Evolutionary conservation across 129 eudicot genomes (phyloP).

Genomic region (Mikania micrantha): DNA sequence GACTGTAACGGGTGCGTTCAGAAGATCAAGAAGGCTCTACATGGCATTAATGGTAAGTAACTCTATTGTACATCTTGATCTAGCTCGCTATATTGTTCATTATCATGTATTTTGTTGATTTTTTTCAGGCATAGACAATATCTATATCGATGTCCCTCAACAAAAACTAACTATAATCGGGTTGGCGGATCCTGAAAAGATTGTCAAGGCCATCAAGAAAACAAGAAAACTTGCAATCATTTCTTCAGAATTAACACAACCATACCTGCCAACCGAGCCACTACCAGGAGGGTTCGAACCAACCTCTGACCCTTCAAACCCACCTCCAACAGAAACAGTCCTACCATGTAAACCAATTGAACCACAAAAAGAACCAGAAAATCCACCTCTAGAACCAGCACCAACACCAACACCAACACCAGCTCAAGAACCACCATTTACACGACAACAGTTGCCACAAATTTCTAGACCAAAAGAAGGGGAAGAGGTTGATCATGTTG

Average conservation of each 20-base stretch:
- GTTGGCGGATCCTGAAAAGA: constrained; percentile 61
- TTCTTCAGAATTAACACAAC: constrained; percentile 47
- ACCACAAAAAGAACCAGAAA: constrained; percentile 41
- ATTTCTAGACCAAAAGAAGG: constrained; percentile 30
- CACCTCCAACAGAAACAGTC: constrained; percentile 37
- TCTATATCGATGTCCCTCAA: constrained; percentile 57
- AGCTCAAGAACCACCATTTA: constrained; percentile 18
- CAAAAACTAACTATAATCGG: constrained; percentile 60
- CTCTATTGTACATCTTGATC: background rate
- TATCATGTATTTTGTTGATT: background rate
- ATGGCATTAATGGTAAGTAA: constrained; percentile 64
- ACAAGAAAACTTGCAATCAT: constrained; percentile 64
- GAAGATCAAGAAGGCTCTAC: constrained; percentile 83
- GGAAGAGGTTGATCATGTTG: constrained; percentile 55
- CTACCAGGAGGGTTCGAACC: constrained; percentile 35
- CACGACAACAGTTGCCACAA: background rate
- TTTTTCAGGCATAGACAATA: constrained; percentile 51
- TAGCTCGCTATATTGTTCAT: background rate
- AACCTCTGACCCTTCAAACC: constrained; percentile 31
- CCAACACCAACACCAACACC: constrained; percentile 18
- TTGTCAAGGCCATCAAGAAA: constrained; percentile 61
- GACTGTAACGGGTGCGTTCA: constrained; percentile 97
- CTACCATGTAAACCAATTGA: constrained; percentile 44
- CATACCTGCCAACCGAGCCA: constrained; percentile 27
- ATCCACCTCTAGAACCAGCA: constrained; percentile 31